Evolutionary conservation across 2,329 filamentous ascomycete species (phyloP), one percentile per base, ranked within the genome.

Genomic region (Pezicula rhizophila): DNA sequence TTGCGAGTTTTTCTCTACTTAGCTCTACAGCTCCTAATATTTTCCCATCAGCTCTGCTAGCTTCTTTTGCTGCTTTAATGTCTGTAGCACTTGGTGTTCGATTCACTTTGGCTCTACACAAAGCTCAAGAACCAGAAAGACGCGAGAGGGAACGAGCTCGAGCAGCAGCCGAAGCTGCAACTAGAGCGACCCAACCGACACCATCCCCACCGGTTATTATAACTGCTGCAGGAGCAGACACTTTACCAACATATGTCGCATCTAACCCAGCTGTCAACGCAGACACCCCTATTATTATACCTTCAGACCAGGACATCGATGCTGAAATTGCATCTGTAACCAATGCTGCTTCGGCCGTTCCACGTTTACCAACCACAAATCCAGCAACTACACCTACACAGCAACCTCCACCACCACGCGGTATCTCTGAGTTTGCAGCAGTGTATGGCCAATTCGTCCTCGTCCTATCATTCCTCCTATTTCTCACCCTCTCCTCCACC

Each of bases 281-380:
- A 23, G 40, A 42, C 10, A 20, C 14, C 31, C 77, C 79, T 6
- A 70, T 84, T 46, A 81, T 84, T 25, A 68, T 84, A 17, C 80
- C 82, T 1, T 81, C 78, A 1, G 81, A 84, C 57, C 80, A 84
- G 59, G 80, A 84, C 52, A 67, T 83, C 35, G 78, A 80, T 55
- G 77, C 79, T 18, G 80, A 83, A 59, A 79, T 83, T 33, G 70
- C 71, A 23, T 73, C 74, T 31, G 65, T 64, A 55, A 61, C 52
- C n/a, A 60, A 57, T 38, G 51, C 52, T 46, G 57, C 55, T 52
- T 58, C 50, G 17, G 57, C 60, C 39, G 38, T 51, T 26, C 55
- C 57, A 33, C 54, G 54, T 42, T 50, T 60, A 10, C 54, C 59
- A 41, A 57, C 55, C 28, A 57, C 60, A 20, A 64, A 58, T 31